These are phyloP conservation scores for Lentinula lateritia DNA, from an alignment of 768 basidiomycete species.

Conservation along the genomic window DNA sequence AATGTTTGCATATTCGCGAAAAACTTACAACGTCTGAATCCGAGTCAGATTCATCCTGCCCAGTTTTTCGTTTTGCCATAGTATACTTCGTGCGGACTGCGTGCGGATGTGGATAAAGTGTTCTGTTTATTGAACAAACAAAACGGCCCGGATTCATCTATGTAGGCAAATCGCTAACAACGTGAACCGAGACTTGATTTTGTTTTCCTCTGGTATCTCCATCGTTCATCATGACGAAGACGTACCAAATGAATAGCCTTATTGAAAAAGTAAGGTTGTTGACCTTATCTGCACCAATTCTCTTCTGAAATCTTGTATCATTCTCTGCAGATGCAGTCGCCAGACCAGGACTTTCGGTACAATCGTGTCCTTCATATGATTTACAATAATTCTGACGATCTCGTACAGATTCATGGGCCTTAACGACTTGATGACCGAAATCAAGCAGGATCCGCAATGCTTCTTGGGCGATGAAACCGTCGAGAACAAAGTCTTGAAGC, in stretches of 20 bases:
- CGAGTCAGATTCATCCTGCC: conserved; percentile 26
- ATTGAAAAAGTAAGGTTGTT: conserved; percentile 61
- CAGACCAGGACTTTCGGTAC: conserved; percentile 88
- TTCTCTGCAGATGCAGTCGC: conserved; percentile 70
- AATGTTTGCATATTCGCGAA: neutral
- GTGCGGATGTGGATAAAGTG: neutral
- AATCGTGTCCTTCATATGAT: conserved; percentile 4
- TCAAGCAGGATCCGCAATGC: conserved; percentile 68
- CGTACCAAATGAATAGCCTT: conserved; percentile 78
- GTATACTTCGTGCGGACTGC: too few species aligned
- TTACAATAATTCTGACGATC: conserved; percentile 13
- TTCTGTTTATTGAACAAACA: neutral
- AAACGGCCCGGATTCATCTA: neutral
- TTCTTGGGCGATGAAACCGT: conserved; percentile 82
- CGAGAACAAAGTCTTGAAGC: conserved; percentile 79
- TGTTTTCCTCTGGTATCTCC: neutral
- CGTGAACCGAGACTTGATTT: neutral
- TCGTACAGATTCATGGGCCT: conserved; percentile 88
- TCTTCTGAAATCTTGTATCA: conserved; percentile 4
- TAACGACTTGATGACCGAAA: conserved; percentile 88
- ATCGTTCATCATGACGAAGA: conserved; percentile 65
- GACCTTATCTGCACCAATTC: conserved; percentile 3
- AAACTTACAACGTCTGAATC: conserved; percentile 26
- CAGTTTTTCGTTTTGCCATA: conserved; percentile 55
- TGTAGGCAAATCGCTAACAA: too few species aligned